A percentile compares a stretch with the other conserved stretches of the same genome.
These are phyloP conservation scores for Suhomyces sp. DNA, from an alignment of 805 yeast genomes.

Conservation along the genomic window DNA sequence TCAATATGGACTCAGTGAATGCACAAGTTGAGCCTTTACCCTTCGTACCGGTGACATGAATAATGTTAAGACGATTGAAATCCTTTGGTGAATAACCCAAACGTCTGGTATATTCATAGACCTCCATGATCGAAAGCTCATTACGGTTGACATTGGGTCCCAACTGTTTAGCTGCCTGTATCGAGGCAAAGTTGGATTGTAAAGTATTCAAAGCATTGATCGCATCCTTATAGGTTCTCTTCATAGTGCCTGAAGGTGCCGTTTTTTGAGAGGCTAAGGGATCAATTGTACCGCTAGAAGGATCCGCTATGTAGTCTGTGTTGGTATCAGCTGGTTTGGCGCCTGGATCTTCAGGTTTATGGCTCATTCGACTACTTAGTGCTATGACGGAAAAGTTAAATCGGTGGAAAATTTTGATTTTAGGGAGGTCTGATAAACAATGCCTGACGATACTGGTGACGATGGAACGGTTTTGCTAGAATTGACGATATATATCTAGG, in stretches of 20 bases:
- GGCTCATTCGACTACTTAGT: not conserved
- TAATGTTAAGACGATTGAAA: constrained; percentile 68
- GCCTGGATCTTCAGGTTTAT: not conserved
- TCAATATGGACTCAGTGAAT: constrained; percentile 76
- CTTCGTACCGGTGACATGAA: constrained; percentile 96
- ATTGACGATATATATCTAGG: not conserved
- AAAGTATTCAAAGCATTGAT: constrained; percentile 76
- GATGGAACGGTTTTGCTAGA: not conserved
- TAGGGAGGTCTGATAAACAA: not conserved
- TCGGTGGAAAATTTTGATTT: not conserved
- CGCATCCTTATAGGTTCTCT: constrained; percentile 58
- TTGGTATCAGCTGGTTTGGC: not conserved
- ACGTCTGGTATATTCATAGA: constrained; percentile 46
- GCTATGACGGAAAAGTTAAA: not conserved
- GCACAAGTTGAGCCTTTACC: constrained; percentile 99
- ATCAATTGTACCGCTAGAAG: not conserved
- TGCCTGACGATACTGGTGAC: not conserved
- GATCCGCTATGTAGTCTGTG: not conserved
- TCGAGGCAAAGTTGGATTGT: constrained; percentile 87
- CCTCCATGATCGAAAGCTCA: constrained; percentile 75
- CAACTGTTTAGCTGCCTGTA: constrained; percentile 74
- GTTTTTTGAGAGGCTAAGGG: not conserved
- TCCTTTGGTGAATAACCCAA: constrained; percentile 52
- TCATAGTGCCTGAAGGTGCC: not conserved
- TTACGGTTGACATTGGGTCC: constrained; percentile 58